phyloP scores from a whole-genome alignment of 2,329 filamentous ascomycete genomes.

The Aspergillus sclerotialis region DNA sequence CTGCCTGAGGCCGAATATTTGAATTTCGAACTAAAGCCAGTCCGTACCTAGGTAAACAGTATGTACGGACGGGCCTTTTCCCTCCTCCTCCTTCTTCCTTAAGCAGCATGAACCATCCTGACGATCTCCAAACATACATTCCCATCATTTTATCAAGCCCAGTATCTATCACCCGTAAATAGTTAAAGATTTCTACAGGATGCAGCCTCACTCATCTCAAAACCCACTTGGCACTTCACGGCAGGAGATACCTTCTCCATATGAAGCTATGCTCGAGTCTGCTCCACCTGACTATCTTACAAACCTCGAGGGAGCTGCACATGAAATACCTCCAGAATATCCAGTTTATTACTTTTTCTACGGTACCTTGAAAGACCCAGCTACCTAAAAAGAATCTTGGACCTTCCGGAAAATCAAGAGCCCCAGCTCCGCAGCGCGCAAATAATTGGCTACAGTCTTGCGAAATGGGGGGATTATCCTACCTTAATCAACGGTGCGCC shows the following conservation, averaged over 20 bases:
- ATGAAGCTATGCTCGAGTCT: slow-evolving; percentile 6
- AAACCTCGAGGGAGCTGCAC: slow-evolving; percentile 2
- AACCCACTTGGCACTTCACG: too few relatives aligned
- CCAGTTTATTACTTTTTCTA: slow-evolving; percentile 24
- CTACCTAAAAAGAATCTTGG: slow-evolving; percentile 9
- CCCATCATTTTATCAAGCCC: too few relatives aligned
- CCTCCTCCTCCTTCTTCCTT: too few relatives aligned
- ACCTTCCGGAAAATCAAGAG: slow-evolving; percentile 8
- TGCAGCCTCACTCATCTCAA: too few relatives aligned
- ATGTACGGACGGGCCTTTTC: too few relatives aligned
- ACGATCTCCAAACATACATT: too few relatives aligned
- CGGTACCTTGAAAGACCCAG: slow-evolving; percentile 17
- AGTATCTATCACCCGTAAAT: too few relatives aligned
- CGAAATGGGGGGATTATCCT: slow-evolving; percentile 11
- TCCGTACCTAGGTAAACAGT: too few relatives aligned
- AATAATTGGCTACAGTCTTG: slow-evolving; percentile 9
- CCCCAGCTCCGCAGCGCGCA: slow-evolving; percentile 7
- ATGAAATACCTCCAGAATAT: slow-evolving; percentile 3
- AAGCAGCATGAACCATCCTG: too few relatives aligned
- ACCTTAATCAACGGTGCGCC: slow-evolving; percentile 9
- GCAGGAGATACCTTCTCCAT: slow-evolving; percentile 2
- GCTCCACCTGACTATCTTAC: slow-evolving; percentile 4
- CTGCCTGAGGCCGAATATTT: too few relatives aligned
- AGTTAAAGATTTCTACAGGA: too few relatives aligned
- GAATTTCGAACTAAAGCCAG: too few relatives aligned